These are phyloP conservation scores for Hemileccinum rubropunctum DNA, from an alignment of 768 basidiomycete genomes.

Conservation along the genomic window DNA sequence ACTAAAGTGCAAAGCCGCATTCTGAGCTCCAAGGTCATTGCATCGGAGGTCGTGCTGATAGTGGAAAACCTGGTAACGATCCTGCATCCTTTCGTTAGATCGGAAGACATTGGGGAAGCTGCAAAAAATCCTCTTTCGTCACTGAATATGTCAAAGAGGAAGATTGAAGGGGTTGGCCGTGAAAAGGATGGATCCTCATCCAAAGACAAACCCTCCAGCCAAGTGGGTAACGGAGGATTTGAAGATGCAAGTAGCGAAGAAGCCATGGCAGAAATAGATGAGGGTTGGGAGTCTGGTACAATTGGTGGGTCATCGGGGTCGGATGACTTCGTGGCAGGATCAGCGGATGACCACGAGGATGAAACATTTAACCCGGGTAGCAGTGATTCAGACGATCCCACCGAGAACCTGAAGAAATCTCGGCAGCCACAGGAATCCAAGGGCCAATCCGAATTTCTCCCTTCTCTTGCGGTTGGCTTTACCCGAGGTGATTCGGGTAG, in stretches of 20 bases:
- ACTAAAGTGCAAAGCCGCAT: conserved; percentile 71
- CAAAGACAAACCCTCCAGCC: conserved; percentile 2
- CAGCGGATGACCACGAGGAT: conserved; percentile 30
- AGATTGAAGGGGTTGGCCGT: neutral
- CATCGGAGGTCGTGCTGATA: conserved; percentile 51
- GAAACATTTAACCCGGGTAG: conserved; percentile 32
- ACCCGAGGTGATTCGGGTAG: conserved; percentile 75
- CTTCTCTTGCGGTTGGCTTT: conserved; percentile 85
- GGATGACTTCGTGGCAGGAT: conserved; percentile 38
- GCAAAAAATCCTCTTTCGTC: conserved; percentile 14
- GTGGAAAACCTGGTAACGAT: conserved; percentile 49
- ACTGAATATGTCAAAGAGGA: conserved; percentile 8
- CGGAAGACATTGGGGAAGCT: conserved; percentile 15
- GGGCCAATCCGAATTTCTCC: conserved; percentile 68
- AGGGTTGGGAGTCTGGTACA: conserved; percentile 44
- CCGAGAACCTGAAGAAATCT: conserved; percentile 12
- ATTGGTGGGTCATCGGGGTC: conserved; percentile 28
- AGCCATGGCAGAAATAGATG: conserved; percentile 12
- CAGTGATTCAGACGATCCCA: conserved; percentile 12
- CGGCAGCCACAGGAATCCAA: conserved; percentile 18
- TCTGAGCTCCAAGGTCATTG: conserved; percentile 73
- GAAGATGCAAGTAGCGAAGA: conserved; percentile 17
- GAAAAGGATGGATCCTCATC: neutral
- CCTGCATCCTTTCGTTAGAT: conserved; percentile 30
- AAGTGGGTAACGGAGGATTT: conserved; percentile 20